Base-by-base conservation (phyloP, 2,329 filamentous ascomycete species). In the Ceratocystis albifundus region DNA sequence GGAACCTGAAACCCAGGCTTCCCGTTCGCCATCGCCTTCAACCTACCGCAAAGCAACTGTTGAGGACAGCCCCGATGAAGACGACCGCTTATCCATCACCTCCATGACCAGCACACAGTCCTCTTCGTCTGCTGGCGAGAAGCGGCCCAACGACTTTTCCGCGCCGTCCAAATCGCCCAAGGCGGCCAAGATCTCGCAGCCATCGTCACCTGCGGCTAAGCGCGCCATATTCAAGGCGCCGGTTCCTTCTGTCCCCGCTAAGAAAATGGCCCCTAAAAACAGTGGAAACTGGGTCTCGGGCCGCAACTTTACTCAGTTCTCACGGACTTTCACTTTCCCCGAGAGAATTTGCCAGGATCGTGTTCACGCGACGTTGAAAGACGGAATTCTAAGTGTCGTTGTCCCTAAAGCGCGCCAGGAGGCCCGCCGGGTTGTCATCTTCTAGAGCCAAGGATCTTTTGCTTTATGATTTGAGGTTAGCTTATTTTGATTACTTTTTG, bases 271-370 rank as follows among this genome's bases (percentile, higher is more conserved):
- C 20, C 22, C 65, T 20, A n/a, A 61, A 8, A 30, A 66, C 17
- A 36, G 28, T 7, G 46, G 28, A 30, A 50, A 70, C 66, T 67
- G 65, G 64, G 50, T 36, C 30, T 46, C 61, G 30, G 86, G 89
- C 77, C 84, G 85, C 70, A 81, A 79, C 68, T 77, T 86, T 66
- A 86, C 86, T 73, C 80, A 85, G 70, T 90, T 89, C 76, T 80
- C 82, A 62, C 82, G 87, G 69, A 83, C 80, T 67, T 89, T 89
- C 77, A 82, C 78, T 74, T 89, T 89, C 77, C 84, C 86, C 0
- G 75, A 76, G 65, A 81, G 81, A 36, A 80, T 89, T 69, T 83
- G 88, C 71, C 80, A 83, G 71, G 82, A 85, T 17, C 75, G 71
- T 2, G 86, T 89, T 66, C 78, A 75, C 55, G 87, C 87, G 62